Conservation (phyloP, 306 rosid species). For the Begonia fuchsioides region DNA sequence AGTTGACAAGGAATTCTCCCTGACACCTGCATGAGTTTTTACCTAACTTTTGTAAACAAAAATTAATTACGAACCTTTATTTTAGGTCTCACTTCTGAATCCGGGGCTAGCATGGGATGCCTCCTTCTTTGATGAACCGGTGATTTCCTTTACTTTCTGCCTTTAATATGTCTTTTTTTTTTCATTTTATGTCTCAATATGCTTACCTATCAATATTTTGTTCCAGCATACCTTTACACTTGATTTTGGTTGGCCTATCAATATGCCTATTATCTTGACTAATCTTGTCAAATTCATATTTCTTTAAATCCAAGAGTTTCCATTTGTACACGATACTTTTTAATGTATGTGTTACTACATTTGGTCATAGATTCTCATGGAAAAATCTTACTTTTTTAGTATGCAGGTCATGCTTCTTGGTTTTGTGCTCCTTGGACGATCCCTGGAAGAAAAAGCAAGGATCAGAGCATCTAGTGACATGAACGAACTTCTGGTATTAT, state of each 20-base stretch:
- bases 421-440: conserved; percentile 94
- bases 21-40: conserved; percentile 7
- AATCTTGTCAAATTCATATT: conserved; percentile 1
- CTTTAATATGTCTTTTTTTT: too few species aligned
- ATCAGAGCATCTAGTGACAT: conserved; percentile 91
- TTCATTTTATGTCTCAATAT: conserved; percentile 8
- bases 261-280: not conserved
- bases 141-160: conserved; percentile 49
- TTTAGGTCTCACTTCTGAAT: conserved; percentile 69
- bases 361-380: conserved; percentile 29
- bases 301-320: not conserved
- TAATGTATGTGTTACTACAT: conserved; percentile 5
- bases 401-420: conserved; percentile 99
- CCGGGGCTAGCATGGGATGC: conserved; percentile 79
- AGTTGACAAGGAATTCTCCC: conserved; percentile 12
- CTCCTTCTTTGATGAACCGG: conserved; percentile 97
- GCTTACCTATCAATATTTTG: not conserved
- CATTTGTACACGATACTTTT: not conserved
- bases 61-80: not conserved
- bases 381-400: conserved; percentile 35
- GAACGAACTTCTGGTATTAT: conserved; percentile 83
- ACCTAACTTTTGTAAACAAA: conserved; percentile 6
- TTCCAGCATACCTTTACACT: not conserved
- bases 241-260: not conserved
- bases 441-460: conserved; percentile 90